Base-by-base conservation (phyloP, 352 stramenopile genomes). In the Pythium biforme region DNA sequence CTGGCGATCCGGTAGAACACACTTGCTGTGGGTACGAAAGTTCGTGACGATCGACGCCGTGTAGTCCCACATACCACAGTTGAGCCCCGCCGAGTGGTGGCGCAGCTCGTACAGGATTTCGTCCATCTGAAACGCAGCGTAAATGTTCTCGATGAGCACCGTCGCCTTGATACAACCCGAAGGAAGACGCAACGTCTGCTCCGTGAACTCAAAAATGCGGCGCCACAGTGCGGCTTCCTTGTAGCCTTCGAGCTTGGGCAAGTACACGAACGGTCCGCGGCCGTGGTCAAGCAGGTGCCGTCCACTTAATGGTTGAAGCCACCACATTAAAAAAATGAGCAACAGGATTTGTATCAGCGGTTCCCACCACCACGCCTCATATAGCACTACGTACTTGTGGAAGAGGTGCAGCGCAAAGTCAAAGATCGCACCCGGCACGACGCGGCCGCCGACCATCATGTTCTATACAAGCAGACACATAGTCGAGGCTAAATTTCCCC, bases 21-120 rank as follows among this genome's bases (percentile, higher is more conserved):
- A 97, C 57, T 88, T 69, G 20, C 20, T 39, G 43, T 89, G 80
- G 34, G 81, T 76, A 47, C 94, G 89, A 22, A 98, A 97, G 63
- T 93, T 94, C 66, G 98, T 97, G 66, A 98, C 96, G 68, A 97
- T 97, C 19, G 90, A 98, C 62, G 97, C 97, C 8, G 97, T 96
- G 74, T 98, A 98, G 74, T 98, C 95, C 94, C 96, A 99, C 66
- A 97, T 94, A 37, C 97, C 97, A 71, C 95, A 98, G 74, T 99
- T 99, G 40, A 99, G 73, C 26, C 96, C 97, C 12, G 88, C 75
- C 19, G 90, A 98, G 77, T 99, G 94, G 60, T 98, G 81, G 47
- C 90, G 87, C 51, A 99, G 82, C 72, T 98, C 95, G 62, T 94
- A 98, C 4, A 98, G 76, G 59, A 95, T 92, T 56, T 99, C 96